These are phyloP conservation scores for Neofusicoccum kwambonambiense DNA, from an alignment of 2,329 filamentous ascomycete genomes.

Conservation along the genomic window DNA sequence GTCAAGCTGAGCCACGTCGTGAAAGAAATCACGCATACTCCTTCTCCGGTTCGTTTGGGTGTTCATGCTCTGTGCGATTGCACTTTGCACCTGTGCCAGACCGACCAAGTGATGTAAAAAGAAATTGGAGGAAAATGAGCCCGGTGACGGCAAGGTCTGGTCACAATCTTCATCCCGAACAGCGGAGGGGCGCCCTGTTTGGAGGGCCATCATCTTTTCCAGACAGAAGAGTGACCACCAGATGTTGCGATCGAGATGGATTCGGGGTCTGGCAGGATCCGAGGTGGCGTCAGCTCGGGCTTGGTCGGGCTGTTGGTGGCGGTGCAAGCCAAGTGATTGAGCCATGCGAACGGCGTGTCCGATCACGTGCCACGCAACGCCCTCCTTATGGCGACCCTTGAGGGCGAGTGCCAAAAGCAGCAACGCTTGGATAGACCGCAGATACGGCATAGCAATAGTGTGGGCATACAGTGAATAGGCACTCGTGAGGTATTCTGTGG, in stretches of 20 bases:
- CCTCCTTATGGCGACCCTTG: constrained; percentile 10
- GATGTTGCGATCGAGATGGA: background rate
- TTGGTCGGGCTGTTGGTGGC: background rate
- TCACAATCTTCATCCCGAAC: background rate
- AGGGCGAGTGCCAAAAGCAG: constrained; percentile 14
- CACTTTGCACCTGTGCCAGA: background rate
- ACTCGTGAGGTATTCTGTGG: background rate
- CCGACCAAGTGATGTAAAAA: background rate
- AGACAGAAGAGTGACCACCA: background rate
- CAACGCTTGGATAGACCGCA: constrained; percentile 14
- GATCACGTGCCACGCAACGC: constrained; percentile 7
- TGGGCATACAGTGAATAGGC: constrained; percentile 6
- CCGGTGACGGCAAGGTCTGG: background rate
- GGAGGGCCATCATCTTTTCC: background rate
- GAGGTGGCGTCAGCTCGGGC: background rate
- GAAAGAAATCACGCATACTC: background rate
- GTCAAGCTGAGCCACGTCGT: background rate
- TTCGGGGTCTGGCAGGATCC: background rate
- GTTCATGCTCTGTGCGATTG: background rate
- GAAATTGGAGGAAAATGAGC: no score
- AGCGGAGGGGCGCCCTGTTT: background rate
- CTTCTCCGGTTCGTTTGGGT: background rate
- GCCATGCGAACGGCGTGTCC: constrained; percentile 15
- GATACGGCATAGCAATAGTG: constrained; percentile 2
- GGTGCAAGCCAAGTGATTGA: constrained; percentile 18